Evolutionary conservation across 768 basidiomycete genomes (phyloP), one percentile per base, ranked within the genome.

Genomic region (Russula sp.): DNA sequence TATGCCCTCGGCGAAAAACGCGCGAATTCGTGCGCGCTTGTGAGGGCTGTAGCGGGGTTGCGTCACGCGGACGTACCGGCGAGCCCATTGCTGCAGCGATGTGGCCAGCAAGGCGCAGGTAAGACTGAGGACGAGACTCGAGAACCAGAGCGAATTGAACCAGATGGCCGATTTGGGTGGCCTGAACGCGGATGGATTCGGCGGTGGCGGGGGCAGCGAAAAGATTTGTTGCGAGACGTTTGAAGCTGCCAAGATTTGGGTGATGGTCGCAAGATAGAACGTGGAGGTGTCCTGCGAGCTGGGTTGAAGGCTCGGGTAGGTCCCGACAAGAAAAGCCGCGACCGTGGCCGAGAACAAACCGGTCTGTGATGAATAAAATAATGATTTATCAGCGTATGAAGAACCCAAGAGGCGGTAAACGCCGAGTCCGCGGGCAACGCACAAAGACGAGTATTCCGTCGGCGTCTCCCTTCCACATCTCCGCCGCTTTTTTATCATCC

Each of bases 301-400:
- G 2, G 63, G 63, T 7, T 62, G 60, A n/a, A 64, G 63, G 39
- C 5, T 42, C 52, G 22, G 60, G 41, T 54, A 64, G 39, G 59
- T 63, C 42, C 42, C 49, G 8, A 54, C 42, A 25, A 64, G 38
- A n/a, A 61, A 54, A 0, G 59, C 52, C 0, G 63, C 63, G 5
- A 64, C 63, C 25, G 63, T 64, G 11, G 63, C 63, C 20, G 63
- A 64, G 32, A 64, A 64, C 35, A 64, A 41, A 36, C 63, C 63
- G 1, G 46, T 64, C 63, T 64, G n/a, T 25, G 10, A 34, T 41
- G n/a, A 48, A 7, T 41, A 29, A 48, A 7, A 29, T 29, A 48
- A 22, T 7, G 3, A 13, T 16, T 8, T 14, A 25, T 49, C 38
- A 29, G 14, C 29, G 22, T 29, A n/a, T n/a, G n/a, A n/a, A n/a